Evolutionary conservation across 139 green algal species (phyloP), one percentile per base, ranked within the genome.

Genomic region (Desmodesmus armatus): DNA sequence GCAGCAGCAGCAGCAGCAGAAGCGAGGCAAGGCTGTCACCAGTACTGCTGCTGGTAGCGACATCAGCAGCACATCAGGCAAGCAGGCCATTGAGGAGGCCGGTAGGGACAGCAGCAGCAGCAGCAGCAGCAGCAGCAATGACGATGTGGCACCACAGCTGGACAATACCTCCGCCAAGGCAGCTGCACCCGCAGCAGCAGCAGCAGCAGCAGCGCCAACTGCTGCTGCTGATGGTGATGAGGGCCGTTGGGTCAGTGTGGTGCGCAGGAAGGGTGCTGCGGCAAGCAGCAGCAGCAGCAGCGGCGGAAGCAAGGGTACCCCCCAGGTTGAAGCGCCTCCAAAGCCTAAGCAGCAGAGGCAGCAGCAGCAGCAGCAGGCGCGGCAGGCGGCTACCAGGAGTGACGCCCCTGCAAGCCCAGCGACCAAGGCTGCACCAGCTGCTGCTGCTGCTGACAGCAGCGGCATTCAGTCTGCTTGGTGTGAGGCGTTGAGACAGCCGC

Each of bases 1-100:
- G 65, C 65, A 71, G 63, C 63, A 72, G 65, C 65, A 75, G 6
- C 37, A 41, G 35, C 33, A 75, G 66, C 17, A 75, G 11, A 19
- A 39, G 27, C 19, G 23, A 11, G 3, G 40, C 44, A 23, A 3
- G 7, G 43, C 43, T 41, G 7, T 43, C 29, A 72, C 72, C 72
- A 63, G 23, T 3, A 63, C 60, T 69, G 47, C 47, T 66, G 72
- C 73, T 80, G 73, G 27, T 69, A 29, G 60, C 5, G n/a, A 1
- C 5, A 0, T 69, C 33, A 43, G 66, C 47, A 33, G 53, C 33
- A 47, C 65, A 31, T 29, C 41, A 72, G 65, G 31, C 41, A 35
- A 47, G 40, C 47, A 15, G 6, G 11, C 9, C 17, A n/a, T 3
- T 49, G 35, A 37, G 13, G n/a, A 41, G 11, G 13, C 66, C 5